These are phyloP conservation scores for Clohesyomyces aquaticus DNA, from an alignment of 495 filamentous ascomycete species.

Conservation along the genomic window DNA sequence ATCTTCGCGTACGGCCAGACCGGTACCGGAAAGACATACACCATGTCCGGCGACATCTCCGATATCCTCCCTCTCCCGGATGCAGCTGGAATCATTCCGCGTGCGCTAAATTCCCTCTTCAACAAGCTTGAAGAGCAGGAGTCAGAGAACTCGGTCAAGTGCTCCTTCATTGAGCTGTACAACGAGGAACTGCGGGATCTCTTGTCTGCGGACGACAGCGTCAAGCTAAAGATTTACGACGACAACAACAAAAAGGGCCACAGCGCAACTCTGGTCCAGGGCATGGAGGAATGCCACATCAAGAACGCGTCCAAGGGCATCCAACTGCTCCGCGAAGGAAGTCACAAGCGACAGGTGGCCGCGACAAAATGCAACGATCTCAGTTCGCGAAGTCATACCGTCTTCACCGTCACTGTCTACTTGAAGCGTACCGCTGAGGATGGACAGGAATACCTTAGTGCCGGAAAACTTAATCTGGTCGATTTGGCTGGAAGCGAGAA, in stretches of 20 bases:
- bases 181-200: slow-evolving; percentile 95
- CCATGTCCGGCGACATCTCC: slow-evolving; percentile 97
- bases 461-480: slow-evolving; percentile 93
- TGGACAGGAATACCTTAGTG: slow-evolving; percentile 88
- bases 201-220: slow-evolving; percentile 74
- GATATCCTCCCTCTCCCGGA: slow-evolving; percentile 84
- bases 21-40: slow-evolving; percentile 97
- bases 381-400: slow-evolving; percentile 91
- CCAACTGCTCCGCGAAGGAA: slow-evolving; percentile 84
- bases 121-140: slow-evolving; percentile 75
- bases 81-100: slow-evolving; percentile 90
- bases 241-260: slow-evolving; percentile 83
- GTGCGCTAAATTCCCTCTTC: slow-evolving; percentile 84
- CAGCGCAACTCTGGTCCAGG: slow-evolving; percentile 81
- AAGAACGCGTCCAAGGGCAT: slow-evolving; percentile 82
- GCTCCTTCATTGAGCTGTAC: slow-evolving; percentile 97
- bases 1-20: slow-evolving; percentile 99
- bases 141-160: slow-evolving; percentile 89
- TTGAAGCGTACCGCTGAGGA: slow-evolving; percentile 79
- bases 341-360: slow-evolving; percentile 91
- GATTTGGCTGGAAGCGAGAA: slow-evolving; percentile 97
- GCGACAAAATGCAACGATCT: slow-evolving; percentile 98
- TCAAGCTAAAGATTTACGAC: slow-evolving; percentile 94
- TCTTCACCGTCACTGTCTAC: slow-evolving; percentile 91
- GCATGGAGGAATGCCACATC: slow-evolving; percentile 96